phyloP scores from a whole-genome alignment of 2,329 filamentous ascomycete species.

The Diplodia corticola region DNA sequence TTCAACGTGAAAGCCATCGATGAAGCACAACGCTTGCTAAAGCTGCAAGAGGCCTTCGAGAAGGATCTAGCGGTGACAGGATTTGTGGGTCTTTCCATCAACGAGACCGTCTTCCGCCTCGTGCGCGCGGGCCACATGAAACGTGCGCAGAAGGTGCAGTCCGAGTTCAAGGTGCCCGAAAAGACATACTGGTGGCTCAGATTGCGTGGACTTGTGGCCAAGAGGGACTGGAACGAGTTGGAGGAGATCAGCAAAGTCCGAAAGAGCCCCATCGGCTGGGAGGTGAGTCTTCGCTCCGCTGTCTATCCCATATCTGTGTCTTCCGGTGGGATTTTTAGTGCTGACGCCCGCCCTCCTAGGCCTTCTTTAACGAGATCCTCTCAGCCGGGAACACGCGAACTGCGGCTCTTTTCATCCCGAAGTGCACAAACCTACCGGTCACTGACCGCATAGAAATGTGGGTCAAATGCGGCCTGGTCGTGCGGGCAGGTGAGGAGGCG shows the following conservation, averaged over 20 bases:
- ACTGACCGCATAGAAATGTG: conserved; percentile 85
- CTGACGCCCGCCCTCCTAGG: conserved; percentile 49
- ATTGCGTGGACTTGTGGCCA: conserved; percentile 82
- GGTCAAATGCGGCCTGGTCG: conserved; percentile 88
- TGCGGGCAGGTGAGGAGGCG: conserved; percentile 90
- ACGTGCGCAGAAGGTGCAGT: conserved; percentile 82
- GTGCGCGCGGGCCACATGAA: conserved; percentile 79
- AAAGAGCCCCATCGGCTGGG: conserved; percentile 95
- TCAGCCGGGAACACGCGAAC: conserved; percentile 87
- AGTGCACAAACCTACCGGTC: conserved; percentile 71
- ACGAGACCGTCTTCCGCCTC: conserved; percentile 89
- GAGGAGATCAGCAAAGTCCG: conserved; percentile 77
- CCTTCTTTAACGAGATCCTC: conserved; percentile 87
- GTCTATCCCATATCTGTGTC: neutral
- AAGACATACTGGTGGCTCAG: conserved; percentile 87
- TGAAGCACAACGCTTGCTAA: conserved; percentile 76
- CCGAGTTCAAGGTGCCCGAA: conserved; percentile 90
- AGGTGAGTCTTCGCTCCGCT: conserved; percentile 45
- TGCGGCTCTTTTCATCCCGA: conserved; percentile 80
- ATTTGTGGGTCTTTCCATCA: conserved; percentile 81
- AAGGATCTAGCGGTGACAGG: conserved; percentile 67
- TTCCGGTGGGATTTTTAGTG: conserved; percentile 1
- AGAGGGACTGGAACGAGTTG: conserved; percentile 88
- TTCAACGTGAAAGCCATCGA: conserved; percentile 75
- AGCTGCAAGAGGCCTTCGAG: conserved; percentile 84